Evolutionary conservation across 257 asterid species (phyloP).

Genomic region (Ilex asprella): DNA sequence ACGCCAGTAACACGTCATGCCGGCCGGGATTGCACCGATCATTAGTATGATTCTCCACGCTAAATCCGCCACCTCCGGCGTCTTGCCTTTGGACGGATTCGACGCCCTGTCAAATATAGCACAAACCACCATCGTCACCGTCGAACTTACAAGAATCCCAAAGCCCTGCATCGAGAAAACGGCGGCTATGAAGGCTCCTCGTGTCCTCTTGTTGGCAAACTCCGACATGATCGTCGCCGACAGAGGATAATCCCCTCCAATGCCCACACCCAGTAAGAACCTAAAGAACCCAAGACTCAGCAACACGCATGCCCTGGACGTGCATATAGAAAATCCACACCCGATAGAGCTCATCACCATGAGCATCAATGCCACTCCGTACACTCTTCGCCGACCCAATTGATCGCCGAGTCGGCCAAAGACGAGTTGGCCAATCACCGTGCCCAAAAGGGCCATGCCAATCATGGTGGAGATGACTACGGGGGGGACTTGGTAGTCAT

Average conservation of each 20-base stretch:
- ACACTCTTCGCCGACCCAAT: conserved; percentile 45
- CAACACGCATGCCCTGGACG: conserved; percentile 36
- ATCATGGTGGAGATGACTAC: conserved; percentile 29
- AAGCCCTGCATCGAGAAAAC: conserved; percentile 70
- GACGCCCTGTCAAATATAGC: conserved; percentile 30
- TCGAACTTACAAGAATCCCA: conserved; percentile 47
- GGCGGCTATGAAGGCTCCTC: conserved; percentile 54
- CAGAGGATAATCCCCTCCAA: conserved; percentile 58
- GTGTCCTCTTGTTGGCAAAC: conserved; percentile 42
- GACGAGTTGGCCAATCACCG: conserved; percentile 38
- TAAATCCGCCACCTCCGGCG: conserved; percentile 39
- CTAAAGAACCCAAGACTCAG: conserved; percentile 39
- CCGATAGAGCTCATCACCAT: conserved; percentile 46
- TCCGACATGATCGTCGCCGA: conserved; percentile 69
- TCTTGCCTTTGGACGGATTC: not conserved
- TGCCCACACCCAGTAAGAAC: conserved; percentile 45
- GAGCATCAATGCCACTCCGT: conserved; percentile 38
- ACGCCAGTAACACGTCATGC: conserved; percentile 48
- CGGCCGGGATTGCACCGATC: conserved; percentile 54
- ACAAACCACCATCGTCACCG: conserved; percentile 48
- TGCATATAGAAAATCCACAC: conserved; percentile 51
- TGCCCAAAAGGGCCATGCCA: conserved; percentile 39
- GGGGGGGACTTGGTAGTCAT: conserved; percentile 17
- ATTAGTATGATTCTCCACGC: conserved; percentile 57
- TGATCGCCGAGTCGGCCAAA: conserved; percentile 49